A percentile compares a stretch with the other conserved stretches of the same genome.
Evolutionary conservation across 192 early-diverging fungal genomes (phyloP).

Genomic region (Rhizoclosmatium globosum): DNA sequence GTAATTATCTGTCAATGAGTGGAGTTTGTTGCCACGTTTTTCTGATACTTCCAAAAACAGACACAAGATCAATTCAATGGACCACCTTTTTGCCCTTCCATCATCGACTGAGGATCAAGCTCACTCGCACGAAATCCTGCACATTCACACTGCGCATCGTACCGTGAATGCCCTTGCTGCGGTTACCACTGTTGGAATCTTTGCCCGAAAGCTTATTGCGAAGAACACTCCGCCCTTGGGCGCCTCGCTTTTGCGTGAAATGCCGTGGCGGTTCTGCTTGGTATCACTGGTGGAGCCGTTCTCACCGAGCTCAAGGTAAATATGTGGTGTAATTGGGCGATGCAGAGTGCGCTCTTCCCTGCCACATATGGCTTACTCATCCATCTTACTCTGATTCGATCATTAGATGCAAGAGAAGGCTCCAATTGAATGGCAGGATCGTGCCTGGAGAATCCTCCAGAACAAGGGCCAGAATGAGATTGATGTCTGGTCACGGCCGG

Average conservation of each 20-base stretch:
- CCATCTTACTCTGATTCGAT: not conserved
- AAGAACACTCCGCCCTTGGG: conserved; percentile 7
- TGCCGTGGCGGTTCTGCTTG: conserved; percentile 27
- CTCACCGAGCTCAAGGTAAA: conserved; percentile 13
- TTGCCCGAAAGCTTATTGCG: not conserved
- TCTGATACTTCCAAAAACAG: too few relatives aligned
- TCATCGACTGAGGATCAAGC: conserved; percentile 17
- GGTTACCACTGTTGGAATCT: not conserved
- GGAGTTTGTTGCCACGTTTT: too few relatives aligned
- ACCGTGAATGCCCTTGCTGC: conserved; percentile 19
- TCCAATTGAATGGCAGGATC: conserved; percentile 28
- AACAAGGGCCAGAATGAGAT: conserved; percentile 20
- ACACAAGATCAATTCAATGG: not conserved
- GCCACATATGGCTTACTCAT: not conserved
- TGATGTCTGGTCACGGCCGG: conserved; percentile 15
- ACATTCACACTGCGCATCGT: conserved; percentile 18
- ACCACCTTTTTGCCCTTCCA: not conserved
- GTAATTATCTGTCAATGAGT: too few relatives aligned
- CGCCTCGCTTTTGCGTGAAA: conserved; percentile 27
- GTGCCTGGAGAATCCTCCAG: conserved; percentile 24
- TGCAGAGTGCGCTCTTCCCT: not conserved
- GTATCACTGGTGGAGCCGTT: conserved; percentile 11
- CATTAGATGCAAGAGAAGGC: conserved; percentile 21
- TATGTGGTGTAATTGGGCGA: too few relatives aligned
- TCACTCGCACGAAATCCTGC: conserved; percentile 7